Base-by-base conservation (phyloP, 805 yeast genomes). In the Tetrapisispora namnaoensis region DNA sequence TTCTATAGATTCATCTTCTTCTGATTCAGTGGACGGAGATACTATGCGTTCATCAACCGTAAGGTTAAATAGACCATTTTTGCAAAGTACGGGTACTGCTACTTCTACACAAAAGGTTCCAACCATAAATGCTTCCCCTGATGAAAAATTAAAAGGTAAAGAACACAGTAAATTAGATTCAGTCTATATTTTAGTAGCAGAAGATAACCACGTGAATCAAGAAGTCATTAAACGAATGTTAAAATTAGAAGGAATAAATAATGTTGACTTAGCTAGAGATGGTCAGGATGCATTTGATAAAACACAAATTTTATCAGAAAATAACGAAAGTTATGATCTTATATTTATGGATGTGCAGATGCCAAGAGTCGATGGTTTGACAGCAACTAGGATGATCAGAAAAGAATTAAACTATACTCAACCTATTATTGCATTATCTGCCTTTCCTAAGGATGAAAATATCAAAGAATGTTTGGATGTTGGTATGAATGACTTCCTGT, bases 311-410 rank as follows among this genome's bases (percentile, higher is more conserved):
- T 69, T 81, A 1, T 57, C 69, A 21, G 73, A 65, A 1, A 59
- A 65, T 2, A 66, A 66, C 16, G 70, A 69, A 13, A 58, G 62
- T n/a, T 89, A 74, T 63, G 93, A 88, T 62, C 68, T 93, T 47
- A 79, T 93, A 1, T 86, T 91, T 61, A 91, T 91, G 99, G 99
- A 91, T 66, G 95, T 91, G 45, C 97, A 91, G 67, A 91, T 90
- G 98, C 98, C 98, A 5, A 82, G 79, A 58, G 73, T 89, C 55
- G 97, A 91, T 63, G 99, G 99, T 3, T 69, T 90, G 28, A 72
- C 80, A 24, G 95, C 97, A 0, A 89, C 98, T 0, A 79, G 72
- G 53, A 73, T 76, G 61, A 83, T 91, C 34, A 73, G 96, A 42
- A 66, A 71, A n/a, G 81, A 83, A 41, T 65, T 85, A 51, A 69